Evolutionary conservation across 148 eudicot genomes (phyloP).

Genomic region (Chenopodium suecicum): DNA sequence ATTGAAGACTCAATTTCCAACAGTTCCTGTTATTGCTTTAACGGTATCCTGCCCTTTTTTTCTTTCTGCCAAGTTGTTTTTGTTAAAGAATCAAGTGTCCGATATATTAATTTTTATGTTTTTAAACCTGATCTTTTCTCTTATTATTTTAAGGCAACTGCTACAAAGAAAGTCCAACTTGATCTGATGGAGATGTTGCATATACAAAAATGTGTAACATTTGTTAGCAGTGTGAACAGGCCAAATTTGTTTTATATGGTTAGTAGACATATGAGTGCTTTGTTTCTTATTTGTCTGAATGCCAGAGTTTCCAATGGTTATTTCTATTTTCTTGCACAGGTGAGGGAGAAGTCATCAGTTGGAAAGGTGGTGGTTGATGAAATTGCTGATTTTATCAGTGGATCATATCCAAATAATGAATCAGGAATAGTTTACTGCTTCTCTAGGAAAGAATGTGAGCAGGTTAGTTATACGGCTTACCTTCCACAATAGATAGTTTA

Average conservation of each 20-base stretch:
- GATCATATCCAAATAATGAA: slow-evolving; percentile 85
- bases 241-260: slow-evolving; percentile 97
- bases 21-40: slow-evolving; percentile 87
- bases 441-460: slow-evolving; percentile 97
- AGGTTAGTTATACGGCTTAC: slow-evolving; percentile 42
- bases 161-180: slow-evolving; percentile 92
- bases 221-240: slow-evolving; percentile 92
- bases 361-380: slow-evolving; percentile 81
- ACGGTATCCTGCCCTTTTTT: slow-evolving; percentile 49
- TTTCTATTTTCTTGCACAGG: slow-evolving; percentile 43
- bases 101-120: not conserved
- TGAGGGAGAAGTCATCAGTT: slow-evolving; percentile 90
- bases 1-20: slow-evolving; percentile 94
- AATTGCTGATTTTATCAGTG: slow-evolving; percentile 73
- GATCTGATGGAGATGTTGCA: slow-evolving; percentile 93
- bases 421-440: slow-evolving; percentile 98
- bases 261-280: slow-evolving; percentile 12
- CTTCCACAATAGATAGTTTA: not conserved
- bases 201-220: slow-evolving; percentile 82
- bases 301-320: slow-evolving; percentile 8
- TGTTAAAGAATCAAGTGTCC: slow-evolving; percentile 2
- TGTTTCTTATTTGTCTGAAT: not conserved
- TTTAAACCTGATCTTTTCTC: slow-evolving; percentile 12
- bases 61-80: not conserved
- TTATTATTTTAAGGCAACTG: slow-evolving; percentile 68